phyloP scores from a whole-genome alignment of 352 stramenopile genomes.

The Thraustochytrium striatum region DNA sequence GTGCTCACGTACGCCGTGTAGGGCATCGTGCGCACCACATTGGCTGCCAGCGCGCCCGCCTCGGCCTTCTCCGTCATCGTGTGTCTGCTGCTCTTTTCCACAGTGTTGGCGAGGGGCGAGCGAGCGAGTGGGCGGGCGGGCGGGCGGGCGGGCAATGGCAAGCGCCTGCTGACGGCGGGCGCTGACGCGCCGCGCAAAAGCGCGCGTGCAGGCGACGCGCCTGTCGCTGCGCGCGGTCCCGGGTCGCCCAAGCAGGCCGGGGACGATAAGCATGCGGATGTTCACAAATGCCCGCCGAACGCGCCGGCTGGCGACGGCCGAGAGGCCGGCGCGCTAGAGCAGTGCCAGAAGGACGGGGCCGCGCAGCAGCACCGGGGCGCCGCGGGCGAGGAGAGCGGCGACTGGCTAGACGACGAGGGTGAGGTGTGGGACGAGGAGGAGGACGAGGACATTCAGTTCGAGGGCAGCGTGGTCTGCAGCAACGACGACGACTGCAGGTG shows the following conservation, averaged over 20 bases:
- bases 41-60: conserved; percentile 10
- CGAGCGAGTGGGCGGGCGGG: too few relatives aligned
- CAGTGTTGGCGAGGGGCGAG: neutral
- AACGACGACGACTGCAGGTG: conserved; percentile 3
- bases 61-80: conserved; percentile 29
- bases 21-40: conserved; percentile 33
- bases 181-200: too few relatives aligned
- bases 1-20: conserved; percentile 25
- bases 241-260: too few relatives aligned
- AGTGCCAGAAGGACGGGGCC: neutral
- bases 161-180: too few relatives aligned
- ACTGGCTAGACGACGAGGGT: neutral
- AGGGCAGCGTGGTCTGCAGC: neutral
- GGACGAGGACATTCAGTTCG: neutral
- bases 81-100: neutral
- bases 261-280: too few relatives aligned
- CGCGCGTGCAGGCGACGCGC: too few relatives aligned
- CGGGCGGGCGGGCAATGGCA: too few relatives aligned
- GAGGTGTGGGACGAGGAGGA: neutral
- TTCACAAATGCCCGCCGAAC: too few relatives aligned
- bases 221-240: too few relatives aligned
- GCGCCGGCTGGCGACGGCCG: too few relatives aligned
- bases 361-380: neutral
- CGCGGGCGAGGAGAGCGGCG: neutral
- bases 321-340: neutral